Base-by-base conservation (phyloP, 257 asterid species). In the Fraxinus americana region DNA sequence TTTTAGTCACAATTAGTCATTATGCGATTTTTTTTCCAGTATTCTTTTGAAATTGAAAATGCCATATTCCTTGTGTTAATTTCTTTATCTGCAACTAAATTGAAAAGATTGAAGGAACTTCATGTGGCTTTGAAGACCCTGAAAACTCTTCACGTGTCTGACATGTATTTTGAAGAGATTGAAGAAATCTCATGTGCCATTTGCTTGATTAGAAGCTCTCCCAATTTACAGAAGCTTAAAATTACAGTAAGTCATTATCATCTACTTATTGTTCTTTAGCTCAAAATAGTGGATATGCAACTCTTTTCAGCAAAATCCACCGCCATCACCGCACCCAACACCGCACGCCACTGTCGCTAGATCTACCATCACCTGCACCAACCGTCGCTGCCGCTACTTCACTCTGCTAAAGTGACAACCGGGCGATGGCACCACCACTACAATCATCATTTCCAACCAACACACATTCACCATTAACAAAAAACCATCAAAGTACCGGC, bases 141-240 rank as follows among this genome's bases (percentile, higher is more conserved):
- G 76, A 84, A 84, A 76, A 85, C 68, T 63, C 89, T 87, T 57
- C 87, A 83, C 81, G 84, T 90, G 67, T 83, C 87, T 0, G 83
- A 83, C 39, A 87, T 87, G 91, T 85, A 78, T 71, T 90, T 88
- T 11, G 84, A 80, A 73, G 87, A 87, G 72, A 77, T 84, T 8
- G 84, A 87, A 34, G 90, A 90, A 67, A 76, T 83, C 7, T 85
- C 90, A 0, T 86, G 88, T 76, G 89, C 85, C 75, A 83, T 87
- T 74, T 90, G 89, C 78, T 87, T 88, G 88, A 88, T 90, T 73
- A 67, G 89, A 81, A 90, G 89, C 76, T 88, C 87, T 79, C 27
- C 27, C 27, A 25, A 25, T 25, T 25, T 25, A 25, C 27, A 25
- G 27, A 25, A 25, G 27, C 27, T 90, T 11, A 82, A 78, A 81